Percentiles rank a stretch among this genome's conserved stretches.
phyloP scores from a whole-genome alignment of 495 filamentous ascomycete genomes.

The Bryoglossum gracile region DNA sequence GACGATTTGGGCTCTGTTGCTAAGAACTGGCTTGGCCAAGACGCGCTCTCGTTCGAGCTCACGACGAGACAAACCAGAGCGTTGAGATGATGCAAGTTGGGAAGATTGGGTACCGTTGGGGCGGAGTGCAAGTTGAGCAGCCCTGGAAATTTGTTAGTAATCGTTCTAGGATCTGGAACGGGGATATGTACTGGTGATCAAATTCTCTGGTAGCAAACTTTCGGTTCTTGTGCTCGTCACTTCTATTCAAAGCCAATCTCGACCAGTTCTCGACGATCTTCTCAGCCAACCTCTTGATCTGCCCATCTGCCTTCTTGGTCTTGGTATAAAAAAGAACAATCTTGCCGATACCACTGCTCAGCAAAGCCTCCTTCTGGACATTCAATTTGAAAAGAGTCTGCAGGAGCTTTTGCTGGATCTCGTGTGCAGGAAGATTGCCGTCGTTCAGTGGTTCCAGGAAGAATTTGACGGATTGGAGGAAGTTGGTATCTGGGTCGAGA shows the following conservation, averaged over 20 bases:
- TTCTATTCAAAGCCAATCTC: conserved; percentile 87
- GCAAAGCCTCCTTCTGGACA: conserved; percentile 80
- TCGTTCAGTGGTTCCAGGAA: conserved; percentile 95
- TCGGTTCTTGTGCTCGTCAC: conserved; percentile 84
- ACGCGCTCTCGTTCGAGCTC: conserved; percentile 57
- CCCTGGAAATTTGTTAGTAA: conserved; percentile 29
- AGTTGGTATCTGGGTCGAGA: conserved; percentile 89
- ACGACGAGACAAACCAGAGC: conserved; percentile 36
- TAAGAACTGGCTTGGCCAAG: conserved; percentile 59
- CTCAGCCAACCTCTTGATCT: conserved; percentile 91
- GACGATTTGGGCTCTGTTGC: conserved; percentile 66
- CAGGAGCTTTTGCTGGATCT: conserved; percentile 93
- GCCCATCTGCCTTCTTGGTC: conserved; percentile 74
- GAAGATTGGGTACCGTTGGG: conserved; percentile 25
- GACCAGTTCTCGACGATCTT: conserved; percentile 90
- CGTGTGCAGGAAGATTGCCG: conserved; percentile 87
- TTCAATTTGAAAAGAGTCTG: conserved; percentile 68
- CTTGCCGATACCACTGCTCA: conserved; percentile 90
- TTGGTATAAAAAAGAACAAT: conserved; percentile 95
- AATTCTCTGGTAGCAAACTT: conserved; percentile 49
- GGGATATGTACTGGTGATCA: conserved; percentile 40
- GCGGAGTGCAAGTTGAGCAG: conserved; percentile 19
- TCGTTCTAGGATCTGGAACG: neutral
- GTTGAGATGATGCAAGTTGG: conserved; percentile 41
- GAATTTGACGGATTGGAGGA: conserved; percentile 89